A percentile compares a stretch with the other conserved stretches of the same genome.
phyloP scores from a whole-genome alignment of 192 early-diverging fungal species.

The Backusella luteola region DNA sequence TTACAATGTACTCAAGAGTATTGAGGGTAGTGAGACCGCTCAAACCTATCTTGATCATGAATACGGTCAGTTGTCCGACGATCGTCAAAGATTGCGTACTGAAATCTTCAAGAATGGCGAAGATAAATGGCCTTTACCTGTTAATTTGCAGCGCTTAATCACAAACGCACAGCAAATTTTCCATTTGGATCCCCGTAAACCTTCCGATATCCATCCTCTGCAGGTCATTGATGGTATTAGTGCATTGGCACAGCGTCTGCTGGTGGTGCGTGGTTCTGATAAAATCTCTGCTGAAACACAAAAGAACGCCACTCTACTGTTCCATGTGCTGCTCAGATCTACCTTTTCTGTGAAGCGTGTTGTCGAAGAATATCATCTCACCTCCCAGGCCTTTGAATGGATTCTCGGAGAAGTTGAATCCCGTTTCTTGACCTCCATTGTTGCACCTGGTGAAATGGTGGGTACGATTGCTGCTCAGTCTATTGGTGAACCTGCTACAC shows the following conservation, averaged over 20 bases:
- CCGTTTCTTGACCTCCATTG: slow-evolving; percentile 87
- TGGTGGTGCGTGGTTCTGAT: slow-evolving; percentile 88
- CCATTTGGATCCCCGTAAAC: slow-evolving; percentile 72
- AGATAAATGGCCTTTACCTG: slow-evolving; percentile 83
- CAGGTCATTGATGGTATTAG: slow-evolving; percentile 74
- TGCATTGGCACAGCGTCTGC: slow-evolving; percentile 66
- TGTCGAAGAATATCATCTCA: slow-evolving; percentile 89
- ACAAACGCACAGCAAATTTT: slow-evolving; percentile 91
- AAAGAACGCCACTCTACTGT: slow-evolving; percentile 89
- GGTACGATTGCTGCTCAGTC: slow-evolving; percentile 97
- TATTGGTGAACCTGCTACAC: slow-evolving; percentile 98
- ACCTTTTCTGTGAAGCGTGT: slow-evolving; percentile 81
- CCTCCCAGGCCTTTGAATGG: slow-evolving; percentile 88
- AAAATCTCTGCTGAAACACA: slow-evolving; percentile 84
- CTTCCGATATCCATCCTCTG: slow-evolving; percentile 85
- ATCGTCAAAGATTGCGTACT: slow-evolving; percentile 72
- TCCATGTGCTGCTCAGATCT: slow-evolving; percentile 80
- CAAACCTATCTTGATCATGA: slow-evolving; percentile 63
- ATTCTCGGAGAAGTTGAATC: slow-evolving; percentile 91
- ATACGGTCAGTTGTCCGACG: slow-evolving; percentile 58
- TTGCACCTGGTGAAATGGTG: slow-evolving; percentile 97
- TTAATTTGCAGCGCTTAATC: slow-evolving; percentile 87
- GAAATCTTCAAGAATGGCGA: slow-evolving; percentile 80
- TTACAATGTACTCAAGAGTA: slow-evolving; percentile 69
- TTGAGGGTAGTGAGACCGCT: slow-evolving; percentile 82